Evolutionary conservation across 371 early-diverging fungal genomes (phyloP).

Genomic region (Mortierella sp.): DNA sequence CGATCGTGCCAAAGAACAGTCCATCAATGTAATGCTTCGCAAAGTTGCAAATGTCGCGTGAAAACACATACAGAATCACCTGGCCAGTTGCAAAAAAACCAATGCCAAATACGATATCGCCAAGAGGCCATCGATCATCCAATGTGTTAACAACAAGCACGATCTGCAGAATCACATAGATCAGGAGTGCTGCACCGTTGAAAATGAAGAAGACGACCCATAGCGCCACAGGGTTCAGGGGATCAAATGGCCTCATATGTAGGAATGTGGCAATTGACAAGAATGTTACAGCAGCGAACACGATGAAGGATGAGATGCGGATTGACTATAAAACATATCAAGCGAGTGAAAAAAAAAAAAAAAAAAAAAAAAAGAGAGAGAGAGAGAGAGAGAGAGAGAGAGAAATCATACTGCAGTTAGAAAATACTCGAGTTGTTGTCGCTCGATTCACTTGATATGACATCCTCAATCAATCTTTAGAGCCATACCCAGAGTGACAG

Average conservation of each 20-base stretch:
- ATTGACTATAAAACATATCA: slow-evolving; percentile 75
- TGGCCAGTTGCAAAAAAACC: slow-evolving; percentile 90
- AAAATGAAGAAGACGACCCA: slow-evolving; percentile 92
- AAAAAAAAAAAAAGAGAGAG: no score
- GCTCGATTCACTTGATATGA: no score
- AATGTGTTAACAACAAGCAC: slow-evolving; percentile 93
- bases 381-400: no score
- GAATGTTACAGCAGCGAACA: slow-evolving; percentile 82
- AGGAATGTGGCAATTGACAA: slow-evolving; percentile 89
- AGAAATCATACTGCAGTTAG: neutral
- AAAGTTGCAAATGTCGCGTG: slow-evolving; percentile 82
- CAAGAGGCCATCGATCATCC: slow-evolving; percentile 97
- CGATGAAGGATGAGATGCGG: slow-evolving; percentile 83
- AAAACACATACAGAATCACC: slow-evolving; percentile 84
- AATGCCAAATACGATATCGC: slow-evolving; percentile 91
- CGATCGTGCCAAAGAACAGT: slow-evolving; percentile 93
- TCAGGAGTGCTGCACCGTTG: slow-evolving; percentile 82
- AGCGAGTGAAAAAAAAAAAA: neutral
- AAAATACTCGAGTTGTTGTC: slow-evolving; percentile 38
- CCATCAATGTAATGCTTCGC: slow-evolving; percentile 97
- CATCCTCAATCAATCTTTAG: no score
- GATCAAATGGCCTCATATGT: slow-evolving; percentile 71
- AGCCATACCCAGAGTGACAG: slow-evolving; percentile 86
- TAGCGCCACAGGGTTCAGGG: slow-evolving; percentile 78
- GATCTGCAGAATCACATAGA: slow-evolving; percentile 92